phyloP scores from a whole-genome alignment of 495 filamentous ascomycete genomes.

The Podospora conica region DNA sequence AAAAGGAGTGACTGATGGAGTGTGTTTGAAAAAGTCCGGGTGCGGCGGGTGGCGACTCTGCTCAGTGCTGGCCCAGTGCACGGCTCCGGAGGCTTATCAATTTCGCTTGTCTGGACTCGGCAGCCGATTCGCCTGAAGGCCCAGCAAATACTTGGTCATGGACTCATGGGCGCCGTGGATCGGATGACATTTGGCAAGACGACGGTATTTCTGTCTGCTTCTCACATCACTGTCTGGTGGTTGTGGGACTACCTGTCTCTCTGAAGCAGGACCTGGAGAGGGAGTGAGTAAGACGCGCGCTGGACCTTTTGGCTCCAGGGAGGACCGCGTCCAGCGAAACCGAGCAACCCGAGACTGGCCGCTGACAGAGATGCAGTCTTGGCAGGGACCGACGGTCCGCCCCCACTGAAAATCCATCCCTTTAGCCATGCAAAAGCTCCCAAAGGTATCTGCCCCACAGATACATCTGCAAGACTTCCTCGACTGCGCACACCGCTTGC shows the following conservation, averaged over 20 bases:
- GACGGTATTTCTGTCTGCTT: background rate
- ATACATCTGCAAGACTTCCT: too few relatives aligned
- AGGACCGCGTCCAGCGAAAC: background rate
- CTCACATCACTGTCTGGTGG: background rate
- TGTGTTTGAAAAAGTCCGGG: background rate
- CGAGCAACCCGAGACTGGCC: background rate
- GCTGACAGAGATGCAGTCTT: background rate
- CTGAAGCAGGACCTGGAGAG: background rate
- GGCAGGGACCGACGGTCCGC: background rate
- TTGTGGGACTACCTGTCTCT: background rate
- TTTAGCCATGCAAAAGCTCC: too few relatives aligned
- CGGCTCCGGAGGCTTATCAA: constrained; percentile 12
- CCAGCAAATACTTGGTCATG: background rate
- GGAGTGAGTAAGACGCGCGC: background rate
- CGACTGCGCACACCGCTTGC: too few relatives aligned
- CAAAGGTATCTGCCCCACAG: too few relatives aligned
- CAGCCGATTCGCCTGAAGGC: constrained; percentile 10
- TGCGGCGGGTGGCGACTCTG: background rate
- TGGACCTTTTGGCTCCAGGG: background rate
- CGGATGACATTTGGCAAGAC: background rate
- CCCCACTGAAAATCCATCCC: background rate
- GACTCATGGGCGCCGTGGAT: background rate
- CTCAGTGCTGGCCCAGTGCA: constrained; percentile 7
- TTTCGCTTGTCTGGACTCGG: constrained; percentile 13
- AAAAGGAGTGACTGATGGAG: constrained; percentile 4